phyloP scores from a whole-genome alignment of 257 asterid genomes.

The Osmanthus fragrans region DNA sequence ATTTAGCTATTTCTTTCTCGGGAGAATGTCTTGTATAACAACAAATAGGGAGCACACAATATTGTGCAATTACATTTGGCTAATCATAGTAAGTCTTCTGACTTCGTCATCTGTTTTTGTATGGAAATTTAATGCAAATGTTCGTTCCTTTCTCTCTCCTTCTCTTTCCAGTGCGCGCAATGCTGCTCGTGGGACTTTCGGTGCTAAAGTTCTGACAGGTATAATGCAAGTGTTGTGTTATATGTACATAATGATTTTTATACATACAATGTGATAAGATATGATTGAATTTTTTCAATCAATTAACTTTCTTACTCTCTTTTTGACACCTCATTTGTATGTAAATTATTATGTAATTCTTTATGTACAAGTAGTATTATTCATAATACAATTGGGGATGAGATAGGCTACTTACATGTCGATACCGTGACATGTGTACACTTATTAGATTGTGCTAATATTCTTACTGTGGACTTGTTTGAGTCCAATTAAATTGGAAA shows the following conservation, averaged over 20 bases:
- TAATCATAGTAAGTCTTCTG: background rate
- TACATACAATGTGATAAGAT: too few relatives aligned
- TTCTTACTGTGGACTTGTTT: too few relatives aligned
- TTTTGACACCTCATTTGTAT: too few relatives aligned
- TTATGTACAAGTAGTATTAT: too few relatives aligned
- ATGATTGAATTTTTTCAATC: too few relatives aligned
- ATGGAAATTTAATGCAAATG: background rate
- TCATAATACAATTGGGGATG: background rate
- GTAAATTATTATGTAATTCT: too few relatives aligned
- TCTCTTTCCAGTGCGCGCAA: background rate
- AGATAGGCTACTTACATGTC: background rate
- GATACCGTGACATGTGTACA: too few relatives aligned
- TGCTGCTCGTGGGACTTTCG: background rate
- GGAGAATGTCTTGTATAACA: background rate
- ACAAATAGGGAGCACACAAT: background rate
- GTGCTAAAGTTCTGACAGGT: background rate
- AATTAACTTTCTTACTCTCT: too few relatives aligned
- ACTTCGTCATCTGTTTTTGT: background rate
- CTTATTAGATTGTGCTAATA: too few relatives aligned
- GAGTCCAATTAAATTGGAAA: too few relatives aligned
- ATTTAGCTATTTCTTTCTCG: constrained; percentile 19
- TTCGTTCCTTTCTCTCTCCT: background rate
- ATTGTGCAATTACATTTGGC: background rate
- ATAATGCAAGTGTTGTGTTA: too few relatives aligned
- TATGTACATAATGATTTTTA: too few relatives aligned